Conservation (phyloP, 1,284 basidiomycete species). For the Kalmanozyma brasiliensis region DNA sequence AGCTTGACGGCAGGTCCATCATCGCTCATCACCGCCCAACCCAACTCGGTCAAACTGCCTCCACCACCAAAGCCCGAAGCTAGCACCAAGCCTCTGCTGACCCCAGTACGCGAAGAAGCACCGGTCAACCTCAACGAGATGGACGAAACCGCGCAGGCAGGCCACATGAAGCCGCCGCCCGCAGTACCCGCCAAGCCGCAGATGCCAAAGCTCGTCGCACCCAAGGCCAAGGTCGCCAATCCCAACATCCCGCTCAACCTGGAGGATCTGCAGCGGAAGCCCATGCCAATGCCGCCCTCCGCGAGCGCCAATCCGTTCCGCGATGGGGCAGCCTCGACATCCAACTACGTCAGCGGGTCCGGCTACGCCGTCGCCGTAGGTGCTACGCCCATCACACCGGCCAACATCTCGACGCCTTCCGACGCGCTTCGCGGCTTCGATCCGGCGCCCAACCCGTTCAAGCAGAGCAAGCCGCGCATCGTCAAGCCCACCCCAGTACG, state of each 20-base stretch:
- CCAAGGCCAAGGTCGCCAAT: slow-evolving; percentile 43
- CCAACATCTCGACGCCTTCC: slow-evolving; percentile 34
- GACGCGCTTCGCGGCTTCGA: slow-evolving; percentile 57
- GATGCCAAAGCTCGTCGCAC: slow-evolving; percentile 47
- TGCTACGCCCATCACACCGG: slow-evolving; percentile 25
- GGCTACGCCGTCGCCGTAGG: slow-evolving; percentile 42
- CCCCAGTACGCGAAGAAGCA: slow-evolving; percentile 44
- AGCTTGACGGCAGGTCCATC: slow-evolving; percentile 33
- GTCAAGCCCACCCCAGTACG: slow-evolving; percentile 62
- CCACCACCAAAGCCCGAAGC: slow-evolving; percentile 43
- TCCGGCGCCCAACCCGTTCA: slow-evolving; percentile 61
- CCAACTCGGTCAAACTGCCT: slow-evolving; percentile 14
- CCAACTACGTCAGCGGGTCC: slow-evolving; percentile 28
- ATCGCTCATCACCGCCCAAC: slow-evolving; percentile 8
- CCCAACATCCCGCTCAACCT: slow-evolving; percentile 43
- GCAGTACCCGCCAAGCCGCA: slow-evolving; percentile 51
- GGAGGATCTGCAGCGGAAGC: slow-evolving; percentile 36
- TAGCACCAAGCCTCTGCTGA: slow-evolving; percentile 42
- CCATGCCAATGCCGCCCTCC: slow-evolving; percentile 28
- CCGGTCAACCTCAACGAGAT: slow-evolving; percentile 7
- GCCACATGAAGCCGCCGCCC: slow-evolving; percentile 30
- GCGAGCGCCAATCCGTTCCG: slow-evolving; percentile 47
- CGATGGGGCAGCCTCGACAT: slow-evolving; percentile 30
- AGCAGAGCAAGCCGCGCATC: slow-evolving; percentile 61
- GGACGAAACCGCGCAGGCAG: slow-evolving; percentile 7